Evolutionary conservation across 1,139 yeast genomes (phyloP).

Genomic region (Yarrowia galli): DNA sequence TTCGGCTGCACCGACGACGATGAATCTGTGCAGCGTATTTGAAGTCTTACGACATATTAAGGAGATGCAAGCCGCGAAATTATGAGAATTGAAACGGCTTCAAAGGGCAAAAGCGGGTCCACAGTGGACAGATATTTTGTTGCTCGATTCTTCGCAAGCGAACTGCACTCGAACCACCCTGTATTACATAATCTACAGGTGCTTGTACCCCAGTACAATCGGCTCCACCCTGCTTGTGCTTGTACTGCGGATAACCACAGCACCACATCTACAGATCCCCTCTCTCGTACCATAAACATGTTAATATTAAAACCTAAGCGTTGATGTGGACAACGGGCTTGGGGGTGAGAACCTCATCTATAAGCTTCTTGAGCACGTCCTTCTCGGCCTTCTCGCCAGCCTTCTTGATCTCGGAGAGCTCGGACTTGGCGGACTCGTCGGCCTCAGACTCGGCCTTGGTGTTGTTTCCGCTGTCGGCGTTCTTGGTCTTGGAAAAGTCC

Average conservation of each 20-base stretch:
- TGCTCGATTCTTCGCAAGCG: too few relatives aligned
- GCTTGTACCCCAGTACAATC: too few relatives aligned
- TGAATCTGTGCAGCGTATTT: too few relatives aligned
- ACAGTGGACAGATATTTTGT: too few relatives aligned
- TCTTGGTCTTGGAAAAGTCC: slow-evolving; percentile 77
- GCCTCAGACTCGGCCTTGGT: slow-evolving; percentile 76
- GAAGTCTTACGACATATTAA: too few relatives aligned
- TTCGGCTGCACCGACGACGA: too few relatives aligned
- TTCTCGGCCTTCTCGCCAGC: slow-evolving; percentile 68
- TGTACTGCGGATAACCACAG: not conserved
- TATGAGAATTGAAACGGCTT: too few relatives aligned
- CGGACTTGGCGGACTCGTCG: slow-evolving; percentile 55
- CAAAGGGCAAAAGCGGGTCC: too few relatives aligned
- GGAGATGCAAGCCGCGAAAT: too few relatives aligned
- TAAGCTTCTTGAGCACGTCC: slow-evolving; percentile 74
- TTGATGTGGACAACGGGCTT: slow-evolving; percentile 83
- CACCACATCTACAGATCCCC: not conserved
- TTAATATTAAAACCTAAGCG: slow-evolving; percentile 53
- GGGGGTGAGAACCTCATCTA: slow-evolving; percentile 81
- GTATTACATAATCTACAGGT: too few relatives aligned
- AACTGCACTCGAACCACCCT: too few relatives aligned
- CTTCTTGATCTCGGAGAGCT: slow-evolving; percentile 64
- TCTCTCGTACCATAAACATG: slow-evolving; percentile 1
- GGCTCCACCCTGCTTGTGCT: too few relatives aligned
- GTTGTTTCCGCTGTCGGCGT: slow-evolving; percentile 68